Conservation (phyloP, 371 early-diverging fungal genomes). For the Mucor piriformis region DNA sequence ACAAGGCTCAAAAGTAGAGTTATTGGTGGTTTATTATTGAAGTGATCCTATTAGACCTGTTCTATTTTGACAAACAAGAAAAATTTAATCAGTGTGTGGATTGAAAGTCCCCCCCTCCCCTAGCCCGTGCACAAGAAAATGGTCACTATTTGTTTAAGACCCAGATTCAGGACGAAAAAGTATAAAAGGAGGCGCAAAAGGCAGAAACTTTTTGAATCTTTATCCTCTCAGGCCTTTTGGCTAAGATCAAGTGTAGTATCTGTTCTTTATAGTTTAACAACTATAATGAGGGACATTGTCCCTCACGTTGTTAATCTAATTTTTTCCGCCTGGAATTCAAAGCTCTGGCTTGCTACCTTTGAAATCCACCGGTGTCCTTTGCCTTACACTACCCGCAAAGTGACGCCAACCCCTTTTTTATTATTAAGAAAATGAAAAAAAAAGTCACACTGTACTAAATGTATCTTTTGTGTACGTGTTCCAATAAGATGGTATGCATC, state of each 20-base stretch:
- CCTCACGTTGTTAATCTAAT: conserved; percentile 59
- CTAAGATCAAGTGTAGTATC: conserved; percentile 87
- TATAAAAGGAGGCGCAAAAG: conserved; percentile 32
- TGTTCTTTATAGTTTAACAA: conserved; percentile 81
- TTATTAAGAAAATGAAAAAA: conserved; percentile 21
- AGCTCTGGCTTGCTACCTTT: conserved; percentile 47
- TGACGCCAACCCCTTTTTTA: conserved; percentile 34
- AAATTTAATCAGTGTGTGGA: too few species aligned
- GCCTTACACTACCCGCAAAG: conserved; percentile 46
- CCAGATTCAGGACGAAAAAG: neutral
- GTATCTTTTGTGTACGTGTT: too few species aligned
- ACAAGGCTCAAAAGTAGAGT: too few species aligned
- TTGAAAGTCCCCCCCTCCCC: too few species aligned
- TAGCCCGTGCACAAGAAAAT: neutral
- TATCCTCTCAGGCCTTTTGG: conserved; percentile 78
- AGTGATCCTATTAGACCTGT: too few species aligned
- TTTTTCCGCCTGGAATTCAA: conserved; percentile 46
- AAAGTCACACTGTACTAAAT: too few species aligned
- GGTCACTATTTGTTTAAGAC: neutral
- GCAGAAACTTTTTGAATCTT: conserved; percentile 27
- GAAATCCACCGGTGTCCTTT: conserved; percentile 42
- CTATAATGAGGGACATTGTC: conserved; percentile 60
- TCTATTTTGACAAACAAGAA: too few species aligned
- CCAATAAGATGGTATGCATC: too few species aligned
- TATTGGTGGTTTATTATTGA: too few species aligned